Conservation (phyloP, 2,329 filamentous ascomycete genomes). For the Corinectria fuckeliana region DNA sequence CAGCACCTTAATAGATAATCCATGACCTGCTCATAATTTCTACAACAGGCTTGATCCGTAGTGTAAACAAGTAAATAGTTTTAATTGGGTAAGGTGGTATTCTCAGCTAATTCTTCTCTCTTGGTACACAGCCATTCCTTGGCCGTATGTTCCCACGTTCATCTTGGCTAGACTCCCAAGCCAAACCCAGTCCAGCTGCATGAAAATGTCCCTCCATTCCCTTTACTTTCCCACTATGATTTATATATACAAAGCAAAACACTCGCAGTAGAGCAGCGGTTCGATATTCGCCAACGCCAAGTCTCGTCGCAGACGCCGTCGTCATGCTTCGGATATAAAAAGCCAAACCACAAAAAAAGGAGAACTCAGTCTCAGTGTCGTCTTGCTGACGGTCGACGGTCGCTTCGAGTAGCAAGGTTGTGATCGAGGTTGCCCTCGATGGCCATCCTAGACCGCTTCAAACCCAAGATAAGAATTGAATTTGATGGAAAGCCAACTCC, state of each 20-base stretch:
- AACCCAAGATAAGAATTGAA: constrained; percentile 14
- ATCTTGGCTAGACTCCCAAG: constrained; percentile 24
- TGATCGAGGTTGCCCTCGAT: constrained; percentile 10
- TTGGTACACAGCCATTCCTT: constrained; percentile 10
- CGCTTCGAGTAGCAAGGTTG: constrained; percentile 4
- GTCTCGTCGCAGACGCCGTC: constrained; percentile 40
- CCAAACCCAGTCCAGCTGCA: constrained; percentile 30
- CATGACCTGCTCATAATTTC: too few relatives aligned
- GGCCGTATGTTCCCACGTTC: constrained; percentile 11
- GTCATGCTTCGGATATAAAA: constrained; percentile 37
- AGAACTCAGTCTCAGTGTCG: constrained; percentile 22
- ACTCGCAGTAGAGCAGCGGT: constrained; percentile 36
- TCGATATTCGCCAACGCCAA: constrained; percentile 39
- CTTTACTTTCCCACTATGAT: constrained; percentile 32
- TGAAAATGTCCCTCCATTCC: constrained; percentile 26
- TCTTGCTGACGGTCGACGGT: constrained; percentile 14
- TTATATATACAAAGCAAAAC: constrained; percentile 42
- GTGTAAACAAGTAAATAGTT: constrained; percentile 19
- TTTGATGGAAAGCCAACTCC: constrained; percentile 23
- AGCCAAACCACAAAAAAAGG: constrained; percentile 29
- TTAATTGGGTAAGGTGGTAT: constrained; percentile 24
- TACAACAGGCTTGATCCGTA: too few relatives aligned
- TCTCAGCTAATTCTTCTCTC: constrained; percentile 19
- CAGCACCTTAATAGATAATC: too few relatives aligned
- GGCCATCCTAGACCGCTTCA: constrained; percentile 12